Conservation (phyloP, 768 basidiomycete genomes). For the Trametes elegans region DNA sequence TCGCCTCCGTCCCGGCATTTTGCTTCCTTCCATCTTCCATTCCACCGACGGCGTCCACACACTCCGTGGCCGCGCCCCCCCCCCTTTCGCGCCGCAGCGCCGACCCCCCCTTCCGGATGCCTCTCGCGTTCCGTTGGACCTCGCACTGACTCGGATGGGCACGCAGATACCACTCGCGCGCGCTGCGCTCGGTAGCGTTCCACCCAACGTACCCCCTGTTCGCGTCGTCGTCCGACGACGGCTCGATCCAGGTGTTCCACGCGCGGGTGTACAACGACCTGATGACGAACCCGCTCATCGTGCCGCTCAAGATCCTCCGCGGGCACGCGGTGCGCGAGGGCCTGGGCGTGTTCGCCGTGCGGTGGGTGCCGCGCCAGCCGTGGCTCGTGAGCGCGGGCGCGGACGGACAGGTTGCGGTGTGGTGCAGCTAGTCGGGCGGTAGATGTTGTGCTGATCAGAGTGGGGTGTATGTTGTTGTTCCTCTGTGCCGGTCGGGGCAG, state of each 20-base stretch:
- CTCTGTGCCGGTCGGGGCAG: background rate
- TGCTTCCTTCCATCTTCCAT: background rate
- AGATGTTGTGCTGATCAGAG: too few species aligned
- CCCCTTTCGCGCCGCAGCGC: background rate
- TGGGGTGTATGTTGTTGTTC: too few species aligned
- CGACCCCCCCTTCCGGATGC: background rate
- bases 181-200: constrained; percentile 91
- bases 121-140: background rate
- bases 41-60: too few species aligned
- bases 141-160: background rate
- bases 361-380: constrained; percentile 86
- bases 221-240: constrained; percentile 95
- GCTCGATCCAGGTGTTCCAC: constrained; percentile 96
- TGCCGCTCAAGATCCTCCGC: constrained; percentile 92
- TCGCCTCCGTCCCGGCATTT: background rate
- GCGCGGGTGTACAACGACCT: constrained; percentile 91
- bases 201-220: constrained; percentile 95
- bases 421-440: constrained; percentile 66
- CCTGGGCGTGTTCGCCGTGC: constrained; percentile 87
- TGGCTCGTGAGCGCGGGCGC: constrained; percentile 94
- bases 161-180: constrained; percentile 85
- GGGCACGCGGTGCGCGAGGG: constrained; percentile 87
- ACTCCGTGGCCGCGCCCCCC: background rate
- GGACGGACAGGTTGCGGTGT: constrained; percentile 84
- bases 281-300: constrained; percentile 96